Evolutionary conservation across 768 basidiomycete genomes (phyloP).

Genomic region (Boletellus ananas): DNA sequence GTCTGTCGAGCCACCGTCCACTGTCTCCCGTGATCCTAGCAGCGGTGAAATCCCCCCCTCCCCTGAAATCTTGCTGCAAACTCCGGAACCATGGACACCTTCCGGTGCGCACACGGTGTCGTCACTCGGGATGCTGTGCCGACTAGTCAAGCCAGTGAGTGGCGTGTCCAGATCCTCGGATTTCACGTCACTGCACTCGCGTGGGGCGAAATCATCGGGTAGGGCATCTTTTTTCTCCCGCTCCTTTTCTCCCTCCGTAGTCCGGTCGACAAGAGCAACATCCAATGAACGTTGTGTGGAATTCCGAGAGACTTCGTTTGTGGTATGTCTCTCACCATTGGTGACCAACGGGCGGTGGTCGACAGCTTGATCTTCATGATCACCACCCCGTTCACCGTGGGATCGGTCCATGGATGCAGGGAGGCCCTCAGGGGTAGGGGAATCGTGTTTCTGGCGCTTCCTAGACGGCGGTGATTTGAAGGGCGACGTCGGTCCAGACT

Average conservation of each 20-base stretch:
- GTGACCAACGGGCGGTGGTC: not conserved
- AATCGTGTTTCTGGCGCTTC: conserved; percentile 46
- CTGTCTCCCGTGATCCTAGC: conserved; percentile 4
- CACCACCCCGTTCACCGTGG: conserved; percentile 2
- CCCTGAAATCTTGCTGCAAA: conserved; percentile 25
- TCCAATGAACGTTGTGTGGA: conserved; percentile 1
- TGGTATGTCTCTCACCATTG: conserved; percentile 14
- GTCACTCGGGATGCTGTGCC: conserved; percentile 57
- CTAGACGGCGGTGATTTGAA: conserved; percentile 28
- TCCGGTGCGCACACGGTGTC: conserved; percentile 47
- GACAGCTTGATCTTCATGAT: conserved; percentile 4
- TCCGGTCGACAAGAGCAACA: not conserved
- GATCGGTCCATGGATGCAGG: conserved; percentile 6
- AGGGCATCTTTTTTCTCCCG: not conserved
- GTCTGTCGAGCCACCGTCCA: conserved; percentile 2
- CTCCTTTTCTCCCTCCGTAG: not conserved
- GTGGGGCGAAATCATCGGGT: conserved; percentile 1
- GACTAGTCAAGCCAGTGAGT: conserved; percentile 44
- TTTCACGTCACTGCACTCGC: conserved; percentile 35
- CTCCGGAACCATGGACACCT: conserved; percentile 23
- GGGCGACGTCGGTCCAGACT: conserved; percentile 8
- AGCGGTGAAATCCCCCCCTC: conserved; percentile 11
- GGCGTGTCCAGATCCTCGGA: conserved; percentile 56
- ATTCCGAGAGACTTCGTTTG: conserved; percentile 15
- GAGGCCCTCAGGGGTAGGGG: conserved; percentile 28